phyloP scores from a whole-genome alignment of 441 rosid genomes.

The Kokia cookei region DNA sequence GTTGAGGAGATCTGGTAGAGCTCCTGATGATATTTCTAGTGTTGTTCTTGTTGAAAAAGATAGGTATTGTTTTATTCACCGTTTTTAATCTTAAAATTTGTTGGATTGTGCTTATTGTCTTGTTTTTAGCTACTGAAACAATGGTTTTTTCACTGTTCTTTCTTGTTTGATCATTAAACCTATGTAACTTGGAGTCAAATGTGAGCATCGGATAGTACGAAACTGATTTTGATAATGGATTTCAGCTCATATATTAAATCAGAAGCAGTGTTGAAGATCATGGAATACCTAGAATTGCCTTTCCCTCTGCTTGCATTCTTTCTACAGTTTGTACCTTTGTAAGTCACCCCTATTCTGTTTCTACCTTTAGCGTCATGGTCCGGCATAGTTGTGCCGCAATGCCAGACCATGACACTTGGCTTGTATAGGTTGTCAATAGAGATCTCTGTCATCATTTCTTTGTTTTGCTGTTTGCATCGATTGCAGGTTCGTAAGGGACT shows the following conservation, averaged over 20 bases:
- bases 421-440: background rate
- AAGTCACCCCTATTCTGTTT: conserved; percentile 20
- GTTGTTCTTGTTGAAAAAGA: conserved; percentile 81
- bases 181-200: too few species aligned
- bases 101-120: background rate
- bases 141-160: background rate
- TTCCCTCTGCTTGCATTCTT: conserved; percentile 79
- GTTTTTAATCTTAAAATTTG: background rate
- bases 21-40: conserved; percentile 93
- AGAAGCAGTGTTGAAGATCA: conserved; percentile 83
- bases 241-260: conserved; percentile 82
- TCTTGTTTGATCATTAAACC: background rate
- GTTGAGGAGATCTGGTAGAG: conserved; percentile 83
- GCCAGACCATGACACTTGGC: too few species aligned
- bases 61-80: conserved; percentile 32
- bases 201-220: too few species aligned
- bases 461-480: background rate
- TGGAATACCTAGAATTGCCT: conserved; percentile 81
- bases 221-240: background rate
- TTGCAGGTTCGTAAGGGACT: conserved; percentile 70
- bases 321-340: conserved; percentile 66
- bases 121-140: background rate
- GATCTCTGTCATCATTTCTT: background rate
- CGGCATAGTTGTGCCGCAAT: too few species aligned
- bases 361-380: background rate